phyloP scores from a whole-genome alignment of 495 filamentous ascomycete genomes.

The Aspergillus sparsus region DNA sequence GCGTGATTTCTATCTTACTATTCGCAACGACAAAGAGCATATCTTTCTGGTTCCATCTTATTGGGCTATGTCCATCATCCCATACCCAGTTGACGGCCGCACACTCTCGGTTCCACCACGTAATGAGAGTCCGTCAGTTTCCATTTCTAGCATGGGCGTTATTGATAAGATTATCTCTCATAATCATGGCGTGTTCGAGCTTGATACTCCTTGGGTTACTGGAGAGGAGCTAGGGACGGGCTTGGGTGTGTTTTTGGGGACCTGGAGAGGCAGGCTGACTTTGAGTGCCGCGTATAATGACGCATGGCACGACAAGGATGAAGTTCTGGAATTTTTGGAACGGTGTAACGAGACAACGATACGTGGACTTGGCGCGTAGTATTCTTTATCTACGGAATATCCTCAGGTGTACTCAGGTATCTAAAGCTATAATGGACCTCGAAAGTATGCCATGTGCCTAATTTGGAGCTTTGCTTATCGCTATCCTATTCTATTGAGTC shows the following conservation, averaged over 20 bases:
- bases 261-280: slow-evolving; percentile 32
- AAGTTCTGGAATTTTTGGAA: slow-evolving; percentile 32
- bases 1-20: slow-evolving; percentile 28
- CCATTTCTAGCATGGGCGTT: slow-evolving; percentile 43
- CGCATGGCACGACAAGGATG: slow-evolving; percentile 34
- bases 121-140: slow-evolving; percentile 33
- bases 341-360: slow-evolving; percentile 28
- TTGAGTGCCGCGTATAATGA: slow-evolving; percentile 46
- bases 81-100: slow-evolving; percentile 23
- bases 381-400: not conserved
- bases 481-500: too few relatives aligned
- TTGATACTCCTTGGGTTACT: slow-evolving; percentile 39
- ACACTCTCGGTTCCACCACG: slow-evolving; percentile 29
- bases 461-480: too few relatives aligned
- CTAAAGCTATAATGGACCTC: too few relatives aligned
- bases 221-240: slow-evolving; percentile 43
- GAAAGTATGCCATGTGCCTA: too few relatives aligned
- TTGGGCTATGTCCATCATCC: slow-evolving; percentile 25
- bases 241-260: slow-evolving; percentile 41
- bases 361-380: slow-evolving; percentile 31
- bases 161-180: slow-evolving; percentile 35
- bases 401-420: too few relatives aligned
- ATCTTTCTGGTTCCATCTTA: slow-evolving; percentile 27
- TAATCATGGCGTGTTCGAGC: slow-evolving; percentile 25
- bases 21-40: slow-evolving; percentile 30